Conservation (phyloP, 2,329 filamentous ascomycete species). For the Coleophoma eucalyptorum region DNA sequence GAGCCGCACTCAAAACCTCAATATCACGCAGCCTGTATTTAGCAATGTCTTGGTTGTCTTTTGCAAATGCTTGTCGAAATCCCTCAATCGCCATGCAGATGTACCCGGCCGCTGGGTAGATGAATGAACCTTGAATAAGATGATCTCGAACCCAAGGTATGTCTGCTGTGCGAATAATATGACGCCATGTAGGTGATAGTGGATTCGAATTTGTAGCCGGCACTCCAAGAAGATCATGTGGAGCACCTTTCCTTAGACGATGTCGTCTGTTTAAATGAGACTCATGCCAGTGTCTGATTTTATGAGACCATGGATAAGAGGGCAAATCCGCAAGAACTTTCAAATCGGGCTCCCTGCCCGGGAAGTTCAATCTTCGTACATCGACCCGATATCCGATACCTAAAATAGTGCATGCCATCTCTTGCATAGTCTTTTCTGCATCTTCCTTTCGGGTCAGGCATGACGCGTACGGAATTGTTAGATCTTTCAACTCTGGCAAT, state of each 20-base stretch:
- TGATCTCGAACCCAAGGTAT: slow-evolving; percentile 8
- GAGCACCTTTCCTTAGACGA: slow-evolving; percentile 19
- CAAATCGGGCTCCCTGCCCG: neutral
- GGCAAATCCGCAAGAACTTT: slow-evolving; percentile 2
- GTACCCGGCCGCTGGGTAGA: slow-evolving; percentile 27
- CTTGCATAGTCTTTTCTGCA: neutral
- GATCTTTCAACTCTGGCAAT: neutral
- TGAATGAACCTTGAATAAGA: slow-evolving; percentile 14
- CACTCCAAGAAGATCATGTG: slow-evolving; percentile 5
- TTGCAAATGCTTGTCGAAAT: slow-evolving; percentile 9
- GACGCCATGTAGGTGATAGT: slow-evolving; percentile 3
- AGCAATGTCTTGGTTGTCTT: neutral
- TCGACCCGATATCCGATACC: neutral
- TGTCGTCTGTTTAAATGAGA: slow-evolving; percentile 41
- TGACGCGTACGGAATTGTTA: neutral
- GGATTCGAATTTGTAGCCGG: slow-evolving; percentile 1
- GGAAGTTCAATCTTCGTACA: neutral
- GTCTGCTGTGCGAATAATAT: slow-evolving; percentile 2
- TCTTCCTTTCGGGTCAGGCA: neutral
- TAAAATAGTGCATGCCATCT: neutral
- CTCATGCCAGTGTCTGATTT: slow-evolving; percentile 29
- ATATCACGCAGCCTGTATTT: slow-evolving; percentile 31
- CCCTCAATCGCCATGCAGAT: slow-evolving; percentile 23
- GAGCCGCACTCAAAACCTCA: slow-evolving; percentile 37
- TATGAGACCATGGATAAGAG: slow-evolving; percentile 7